Conservation (phyloP, 306 rosid genomes). For the Carpinus fangiana region DNA sequence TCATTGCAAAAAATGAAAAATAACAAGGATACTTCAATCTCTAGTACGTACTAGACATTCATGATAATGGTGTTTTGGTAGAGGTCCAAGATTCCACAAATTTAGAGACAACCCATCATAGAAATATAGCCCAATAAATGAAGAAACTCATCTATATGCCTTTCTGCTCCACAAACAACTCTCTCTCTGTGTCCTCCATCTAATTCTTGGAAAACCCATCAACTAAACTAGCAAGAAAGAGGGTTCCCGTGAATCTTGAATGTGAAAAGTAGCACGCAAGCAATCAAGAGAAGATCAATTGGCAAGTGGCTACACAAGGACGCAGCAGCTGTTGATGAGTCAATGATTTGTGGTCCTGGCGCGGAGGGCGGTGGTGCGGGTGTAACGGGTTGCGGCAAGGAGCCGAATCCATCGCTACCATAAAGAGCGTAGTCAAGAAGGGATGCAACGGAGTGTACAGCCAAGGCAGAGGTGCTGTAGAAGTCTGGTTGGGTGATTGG, state of each 20-base stretch:
- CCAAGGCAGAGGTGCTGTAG: constrained; percentile 39
- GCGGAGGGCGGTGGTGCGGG: constrained; percentile 7
- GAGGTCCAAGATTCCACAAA: background rate
- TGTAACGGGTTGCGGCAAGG: background rate
- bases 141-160: background rate
- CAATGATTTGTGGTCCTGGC: constrained; percentile 2
- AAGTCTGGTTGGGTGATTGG: constrained; percentile 52
- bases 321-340: constrained; percentile 24
- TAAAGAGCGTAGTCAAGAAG: constrained; percentile 53
- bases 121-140: background rate
- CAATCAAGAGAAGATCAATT: constrained; percentile 28
- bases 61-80: background rate
- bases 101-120: background rate
- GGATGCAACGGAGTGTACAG: constrained; percentile 49
- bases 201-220: background rate
- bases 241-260: constrained; percentile 28
- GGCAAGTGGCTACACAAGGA: constrained; percentile 32
- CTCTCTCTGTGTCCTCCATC: background rate
- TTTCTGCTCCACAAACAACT: too few relatives aligned
- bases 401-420: constrained; percentile 24
- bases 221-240: background rate
- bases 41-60: background rate
- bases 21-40: background rate
- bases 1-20: background rate
- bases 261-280: constrained; percentile 22